Percentiles rank a stretch among this genome's conserved stretches.
Conservation (phyloP, 768 basidiomycete species). For the Galerina sulciceps region DNA sequence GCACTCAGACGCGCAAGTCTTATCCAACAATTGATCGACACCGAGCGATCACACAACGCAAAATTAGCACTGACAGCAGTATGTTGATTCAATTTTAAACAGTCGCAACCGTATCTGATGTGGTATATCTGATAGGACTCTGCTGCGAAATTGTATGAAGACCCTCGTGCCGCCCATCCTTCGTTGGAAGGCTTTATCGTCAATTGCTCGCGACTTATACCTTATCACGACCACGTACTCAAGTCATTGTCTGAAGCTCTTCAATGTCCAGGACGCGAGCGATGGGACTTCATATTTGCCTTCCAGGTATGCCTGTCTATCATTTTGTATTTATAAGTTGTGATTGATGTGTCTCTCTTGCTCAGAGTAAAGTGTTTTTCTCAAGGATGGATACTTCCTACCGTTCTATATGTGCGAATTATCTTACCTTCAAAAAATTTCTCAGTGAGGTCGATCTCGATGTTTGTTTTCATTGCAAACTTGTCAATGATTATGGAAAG, state of each 20-base stretch:
- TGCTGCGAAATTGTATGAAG: constrained; percentile 30
- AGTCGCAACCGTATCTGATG: not conserved
- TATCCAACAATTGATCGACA: constrained; percentile 35
- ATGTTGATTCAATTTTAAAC: constrained; percentile 13
- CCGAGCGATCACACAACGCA: constrained; percentile 33
- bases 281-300: constrained; percentile 31
- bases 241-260: constrained; percentile 15
- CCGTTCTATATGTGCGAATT: constrained; percentile 39
- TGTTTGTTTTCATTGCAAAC: no score
- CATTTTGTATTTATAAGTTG: not conserved
- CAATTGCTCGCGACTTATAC: constrained; percentile 28
- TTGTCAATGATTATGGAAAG: no score
- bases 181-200: constrained; percentile 31
- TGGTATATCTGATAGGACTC: constrained; percentile 30
- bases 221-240: constrained; percentile 29
- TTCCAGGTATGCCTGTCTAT: constrained; percentile 20
- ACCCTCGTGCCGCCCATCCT: constrained; percentile 17
- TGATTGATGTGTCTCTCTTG: not conserved
- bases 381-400: constrained; percentile 37
- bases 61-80: constrained; percentile 34
- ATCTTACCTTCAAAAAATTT: constrained; percentile 30
- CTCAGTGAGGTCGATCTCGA: constrained; percentile 23
- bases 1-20: constrained; percentile 24
- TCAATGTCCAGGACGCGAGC: constrained; percentile 10
- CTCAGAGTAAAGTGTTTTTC: constrained; percentile 26